Evolutionary conservation across 345 rosid genomes (phyloP).

Genomic region (Diplotaxis tenuifolia): DNA sequence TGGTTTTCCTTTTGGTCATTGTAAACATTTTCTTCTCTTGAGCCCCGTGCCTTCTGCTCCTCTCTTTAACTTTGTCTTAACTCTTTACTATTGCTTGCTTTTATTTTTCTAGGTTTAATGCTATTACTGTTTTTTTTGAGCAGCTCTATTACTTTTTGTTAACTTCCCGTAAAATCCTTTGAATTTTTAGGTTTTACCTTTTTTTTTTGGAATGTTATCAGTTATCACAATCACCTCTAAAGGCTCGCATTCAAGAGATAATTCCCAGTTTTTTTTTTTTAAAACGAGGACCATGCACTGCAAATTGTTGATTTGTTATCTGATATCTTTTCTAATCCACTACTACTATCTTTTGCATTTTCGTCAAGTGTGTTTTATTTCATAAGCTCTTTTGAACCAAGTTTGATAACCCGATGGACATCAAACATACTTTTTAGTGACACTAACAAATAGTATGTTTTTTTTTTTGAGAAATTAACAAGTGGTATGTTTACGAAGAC

Average conservation of each 20-base stretch:
- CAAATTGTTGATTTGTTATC: too few relatives aligned
- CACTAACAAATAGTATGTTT: not conserved
- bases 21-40: constrained; percentile 25
- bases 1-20: constrained; percentile 2
- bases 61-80: constrained; percentile 26
- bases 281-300: too few relatives aligned
- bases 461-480: not conserved
- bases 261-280: too few relatives aligned
- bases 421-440: not conserved
- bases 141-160: not conserved
- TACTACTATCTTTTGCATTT: too few relatives aligned
- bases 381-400: too few relatives aligned
- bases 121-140: not conserved
- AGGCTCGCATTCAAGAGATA: too few relatives aligned
- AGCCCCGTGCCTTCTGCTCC: constrained; percentile 38
- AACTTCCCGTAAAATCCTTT: not conserved
- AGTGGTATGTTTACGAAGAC: not conserved
- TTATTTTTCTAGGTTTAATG: not conserved
- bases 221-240: too few relatives aligned
- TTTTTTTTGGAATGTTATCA: too few relatives aligned
- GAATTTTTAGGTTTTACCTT: not conserved
- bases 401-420: not conserved
- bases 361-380: not conserved
- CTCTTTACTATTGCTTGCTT: constrained; percentile 15
- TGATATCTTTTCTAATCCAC: too few relatives aligned